Evolutionary conservation across 2,329 filamentous ascomycete genomes (phyloP), one percentile per base, ranked within the genome.

Genomic region (Alternaria arbusti): DNA sequence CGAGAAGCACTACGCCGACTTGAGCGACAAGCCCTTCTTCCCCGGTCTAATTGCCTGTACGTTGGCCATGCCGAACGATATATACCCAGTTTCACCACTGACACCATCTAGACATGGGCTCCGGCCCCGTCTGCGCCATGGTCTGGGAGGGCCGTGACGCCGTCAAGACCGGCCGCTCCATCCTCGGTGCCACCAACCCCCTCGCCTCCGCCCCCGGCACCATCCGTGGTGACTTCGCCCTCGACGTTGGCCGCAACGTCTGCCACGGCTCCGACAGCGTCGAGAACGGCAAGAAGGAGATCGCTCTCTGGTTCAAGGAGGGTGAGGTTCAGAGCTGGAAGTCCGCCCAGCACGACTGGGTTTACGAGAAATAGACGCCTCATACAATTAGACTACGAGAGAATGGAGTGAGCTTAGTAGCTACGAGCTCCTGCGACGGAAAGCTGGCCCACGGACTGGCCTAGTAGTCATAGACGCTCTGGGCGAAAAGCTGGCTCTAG

Each of bases 281-380:
- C 85, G 96, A 99, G 90, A 97, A 89, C 87, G 96, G 96, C 85
- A 89, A 98, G 91, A 97, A 98, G 92, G 96, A 99, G 89, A 99
- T 99, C 82, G 91, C 91, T 79, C 90, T 98, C 82, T 99, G 96
- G 96, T 99, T 99, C 92, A 90, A 91, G 85, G 86, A 92, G 75
- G 90, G 89, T 75, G 96, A 98, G 84, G 82, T 97, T 80, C 84
- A 93, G 84, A 87, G 81, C 85, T 98, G 92, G 89, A 95, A 96
- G 89, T 86, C 87, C 74, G 87, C 92, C 82, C 88, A 92, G 86
- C 88, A 91, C 85, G 89, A 92, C 87, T 98, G 96, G 96, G 87
- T 98, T 87, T 98, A 97, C 88, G 96, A 99, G 92, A 95, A 96
- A 88, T 67, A 67, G 57, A 67, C 57, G 46, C 26, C 45, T 49